Evolutionary conservation across 1,139 yeast species (phyloP).

Genomic region (Yamadazyma spencermartinsiae): DNA sequence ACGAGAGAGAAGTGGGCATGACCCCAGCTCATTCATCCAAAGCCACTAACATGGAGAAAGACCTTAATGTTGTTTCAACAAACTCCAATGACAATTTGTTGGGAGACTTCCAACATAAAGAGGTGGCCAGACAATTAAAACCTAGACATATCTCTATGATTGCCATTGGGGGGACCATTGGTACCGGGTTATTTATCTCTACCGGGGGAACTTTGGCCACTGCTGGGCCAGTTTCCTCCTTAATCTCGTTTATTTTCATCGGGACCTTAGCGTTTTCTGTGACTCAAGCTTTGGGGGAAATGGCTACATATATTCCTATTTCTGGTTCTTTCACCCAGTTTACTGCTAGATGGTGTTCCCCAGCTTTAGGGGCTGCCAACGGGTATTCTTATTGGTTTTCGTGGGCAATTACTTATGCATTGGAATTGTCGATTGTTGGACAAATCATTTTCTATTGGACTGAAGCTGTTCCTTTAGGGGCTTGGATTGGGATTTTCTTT

Average conservation of each 20-base stretch:
- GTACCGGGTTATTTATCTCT: conserved; percentile 64
- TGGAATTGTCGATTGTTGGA: conserved; percentile 79
- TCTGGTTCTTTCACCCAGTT: conserved; percentile 62
- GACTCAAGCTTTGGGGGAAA: conserved; percentile 72
- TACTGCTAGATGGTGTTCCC: conserved; percentile 62
- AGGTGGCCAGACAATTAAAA: conserved; percentile 42
- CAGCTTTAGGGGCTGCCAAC: conserved; percentile 74
- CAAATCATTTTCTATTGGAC: conserved; percentile 80
- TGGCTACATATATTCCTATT: conserved; percentile 72
- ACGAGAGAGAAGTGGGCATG: not conserved
- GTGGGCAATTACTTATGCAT: conserved; percentile 83
- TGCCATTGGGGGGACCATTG: conserved; percentile 64
- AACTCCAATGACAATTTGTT: conserved; percentile 15
- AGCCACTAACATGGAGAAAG: conserved; percentile 12
- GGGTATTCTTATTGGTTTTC: conserved; percentile 88
- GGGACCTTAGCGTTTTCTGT: conserved; percentile 65
- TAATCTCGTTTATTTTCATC: conserved; percentile 66
- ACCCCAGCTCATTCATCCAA: not conserved
- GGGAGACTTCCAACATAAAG: conserved; percentile 13
- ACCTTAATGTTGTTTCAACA: conserved; percentile 12
- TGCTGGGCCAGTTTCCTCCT: conserved; percentile 74
- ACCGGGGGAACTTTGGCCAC: conserved; percentile 53
- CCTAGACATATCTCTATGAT: conserved; percentile 73
- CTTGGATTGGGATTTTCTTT: conserved; percentile 73
- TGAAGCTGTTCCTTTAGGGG: conserved; percentile 65